These are phyloP conservation scores for Ustilago crameri DNA, from an alignment of 1,284 basidiomycete genomes.

Conservation along the genomic window DNA sequence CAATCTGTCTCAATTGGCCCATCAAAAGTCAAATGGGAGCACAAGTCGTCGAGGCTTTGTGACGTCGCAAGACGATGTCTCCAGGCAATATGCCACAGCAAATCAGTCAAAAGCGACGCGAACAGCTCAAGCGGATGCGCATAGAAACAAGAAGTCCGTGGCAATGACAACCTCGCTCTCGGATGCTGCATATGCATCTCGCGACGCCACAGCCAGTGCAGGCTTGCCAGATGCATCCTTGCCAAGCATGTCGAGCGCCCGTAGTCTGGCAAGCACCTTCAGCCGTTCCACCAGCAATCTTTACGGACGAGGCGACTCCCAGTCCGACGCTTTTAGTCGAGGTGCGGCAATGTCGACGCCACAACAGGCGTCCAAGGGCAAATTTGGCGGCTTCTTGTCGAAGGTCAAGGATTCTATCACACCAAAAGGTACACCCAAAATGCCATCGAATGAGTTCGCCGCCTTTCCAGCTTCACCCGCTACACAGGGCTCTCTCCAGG, in stretches of 20 bases:
- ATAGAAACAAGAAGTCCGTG: no score
- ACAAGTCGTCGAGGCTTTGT: no score
- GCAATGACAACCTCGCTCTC: no score
- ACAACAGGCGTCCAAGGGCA: constrained; percentile 16
- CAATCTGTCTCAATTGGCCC: no score
- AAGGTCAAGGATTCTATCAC: constrained; percentile 30
- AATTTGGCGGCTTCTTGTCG: constrained; percentile 27
- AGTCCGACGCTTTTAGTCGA: constrained; percentile 5
- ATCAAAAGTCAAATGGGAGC: no score
- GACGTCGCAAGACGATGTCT: no score
- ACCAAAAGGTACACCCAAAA: constrained; percentile 13
- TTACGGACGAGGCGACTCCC: constrained; percentile 6
- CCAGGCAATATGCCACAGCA: no score
- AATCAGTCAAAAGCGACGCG: no score
- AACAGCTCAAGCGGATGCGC: no score
- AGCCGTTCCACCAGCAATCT: constrained; percentile 35
- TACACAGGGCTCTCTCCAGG: neutral
- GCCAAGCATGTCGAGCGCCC: constrained; percentile 19
- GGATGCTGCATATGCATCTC: neutral
- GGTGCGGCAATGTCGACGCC: neutral
- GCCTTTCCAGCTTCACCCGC: neutral
- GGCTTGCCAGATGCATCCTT: constrained; percentile 9
- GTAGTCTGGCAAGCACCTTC: constrained; percentile 27
- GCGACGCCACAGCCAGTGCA: neutral
- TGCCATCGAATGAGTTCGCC: constrained; percentile 6